These are phyloP conservation scores for Neonectria punicea DNA, from an alignment of 2,329 filamentous ascomycete genomes.

Conservation along the genomic window DNA sequence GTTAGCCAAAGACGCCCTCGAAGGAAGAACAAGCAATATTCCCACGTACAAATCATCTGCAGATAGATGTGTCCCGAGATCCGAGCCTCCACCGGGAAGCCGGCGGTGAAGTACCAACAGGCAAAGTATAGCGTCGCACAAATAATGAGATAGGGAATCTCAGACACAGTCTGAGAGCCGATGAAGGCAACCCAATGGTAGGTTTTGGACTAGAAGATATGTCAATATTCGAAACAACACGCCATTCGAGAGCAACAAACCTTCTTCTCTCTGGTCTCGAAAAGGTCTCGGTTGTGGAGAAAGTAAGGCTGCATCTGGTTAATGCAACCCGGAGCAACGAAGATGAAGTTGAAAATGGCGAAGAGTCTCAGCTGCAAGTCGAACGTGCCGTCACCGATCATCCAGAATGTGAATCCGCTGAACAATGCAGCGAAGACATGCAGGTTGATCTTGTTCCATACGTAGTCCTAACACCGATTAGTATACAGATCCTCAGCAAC, in stretches of 20 bases:
- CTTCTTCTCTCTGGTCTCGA: slow-evolving; percentile 61
- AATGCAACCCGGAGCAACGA: slow-evolving; percentile 56
- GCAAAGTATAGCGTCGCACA: slow-evolving; percentile 54
- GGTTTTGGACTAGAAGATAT: slow-evolving; percentile 51
- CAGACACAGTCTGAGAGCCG: slow-evolving; percentile 54
- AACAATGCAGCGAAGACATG: slow-evolving; percentile 58
- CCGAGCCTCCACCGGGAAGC: slow-evolving; percentile 48
- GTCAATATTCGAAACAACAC: background rate
- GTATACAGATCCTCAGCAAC: accelerated
- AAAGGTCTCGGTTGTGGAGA: slow-evolving; percentile 58
- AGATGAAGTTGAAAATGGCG: slow-evolving; percentile 63
- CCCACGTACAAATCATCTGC: slow-evolving; percentile 57
- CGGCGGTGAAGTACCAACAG: slow-evolving; percentile 61
- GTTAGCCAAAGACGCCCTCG: slow-evolving; percentile 32
- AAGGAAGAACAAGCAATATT: accelerated
- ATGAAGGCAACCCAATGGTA: slow-evolving; percentile 64
- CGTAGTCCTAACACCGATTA: slow-evolving; percentile 32
- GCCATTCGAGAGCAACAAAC: background rate
- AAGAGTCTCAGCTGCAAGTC: slow-evolving; percentile 56
- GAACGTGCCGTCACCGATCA: slow-evolving; percentile 53
- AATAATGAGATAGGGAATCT: slow-evolving; percentile 52
- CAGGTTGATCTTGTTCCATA: slow-evolving; percentile 46
- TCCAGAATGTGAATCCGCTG: slow-evolving; percentile 62
- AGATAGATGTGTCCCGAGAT: slow-evolving; percentile 57
- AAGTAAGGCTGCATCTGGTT: slow-evolving; percentile 58